Conservation (phyloP, 2,329 filamentous ascomycete genomes). For the Chalaropsis ovoidea region DNA sequence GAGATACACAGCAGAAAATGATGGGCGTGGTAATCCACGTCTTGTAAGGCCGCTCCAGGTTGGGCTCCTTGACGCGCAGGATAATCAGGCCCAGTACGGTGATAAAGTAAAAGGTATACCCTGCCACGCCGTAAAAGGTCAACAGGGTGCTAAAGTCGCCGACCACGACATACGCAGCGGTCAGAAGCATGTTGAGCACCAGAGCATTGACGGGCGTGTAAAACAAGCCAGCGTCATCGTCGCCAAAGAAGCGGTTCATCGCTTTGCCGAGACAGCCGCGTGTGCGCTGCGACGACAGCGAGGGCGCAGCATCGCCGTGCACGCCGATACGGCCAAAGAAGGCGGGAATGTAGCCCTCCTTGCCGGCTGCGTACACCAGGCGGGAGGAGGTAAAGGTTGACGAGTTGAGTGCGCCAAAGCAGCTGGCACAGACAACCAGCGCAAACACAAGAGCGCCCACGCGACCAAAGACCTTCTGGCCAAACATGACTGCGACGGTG, state of each 20-base stretch:
- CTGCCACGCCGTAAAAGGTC: constrained; percentile 95
- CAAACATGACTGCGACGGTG: constrained; percentile 93
- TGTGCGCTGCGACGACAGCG: constrained; percentile 37
- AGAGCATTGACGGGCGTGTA: constrained; percentile 93
- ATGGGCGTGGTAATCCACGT: constrained; percentile 97
- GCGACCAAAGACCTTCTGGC: constrained; percentile 76
- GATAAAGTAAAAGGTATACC: constrained; percentile 94
- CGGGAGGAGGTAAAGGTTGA: constrained; percentile 88
- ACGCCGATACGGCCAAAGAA: constrained; percentile 77
- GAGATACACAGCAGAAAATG: constrained; percentile 93
- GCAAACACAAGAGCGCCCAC: constrained; percentile 75
- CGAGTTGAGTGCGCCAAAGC: constrained; percentile 89
- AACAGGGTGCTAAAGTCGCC: constrained; percentile 87
- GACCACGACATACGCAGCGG: constrained; percentile 65
- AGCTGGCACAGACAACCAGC: constrained; percentile 79
- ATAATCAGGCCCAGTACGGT: constrained; percentile 90
- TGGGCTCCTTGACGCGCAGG: constrained; percentile 74
- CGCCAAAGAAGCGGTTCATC: constrained; percentile 56
- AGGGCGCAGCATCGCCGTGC: constrained; percentile 35
- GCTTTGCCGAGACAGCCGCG: constrained; percentile 49
- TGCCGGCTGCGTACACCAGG: constrained; percentile 85
- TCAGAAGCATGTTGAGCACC: constrained; percentile 66
- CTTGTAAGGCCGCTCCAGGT: constrained; percentile 79
- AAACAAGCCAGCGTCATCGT: constrained; percentile 70
- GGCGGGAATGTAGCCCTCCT: constrained; percentile 83